Evolutionary conservation across 805 yeast genomes (phyloP).

Genomic region (Nakazawaea peltata): DNA sequence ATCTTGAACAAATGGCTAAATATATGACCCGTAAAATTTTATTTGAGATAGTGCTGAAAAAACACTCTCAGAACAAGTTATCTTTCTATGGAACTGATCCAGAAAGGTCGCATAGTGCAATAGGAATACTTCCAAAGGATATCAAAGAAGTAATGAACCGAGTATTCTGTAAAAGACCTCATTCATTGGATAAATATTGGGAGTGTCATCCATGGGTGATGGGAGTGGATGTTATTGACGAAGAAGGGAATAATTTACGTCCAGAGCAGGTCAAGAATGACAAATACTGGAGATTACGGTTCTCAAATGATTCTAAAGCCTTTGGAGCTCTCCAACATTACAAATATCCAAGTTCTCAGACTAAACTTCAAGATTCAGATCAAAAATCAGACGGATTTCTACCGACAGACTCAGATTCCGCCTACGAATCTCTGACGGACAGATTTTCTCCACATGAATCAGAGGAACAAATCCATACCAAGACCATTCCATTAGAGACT

Average conservation of each 20-base stretch:
- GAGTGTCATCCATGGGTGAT: background rate
- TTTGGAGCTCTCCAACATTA: too few relatives aligned
- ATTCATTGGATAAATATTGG: too few relatives aligned
- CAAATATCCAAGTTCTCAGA: background rate
- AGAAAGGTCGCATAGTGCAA: too few relatives aligned
- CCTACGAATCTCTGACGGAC: background rate
- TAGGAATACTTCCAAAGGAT: too few relatives aligned
- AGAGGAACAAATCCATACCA: background rate
- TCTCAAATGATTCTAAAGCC: too few relatives aligned
- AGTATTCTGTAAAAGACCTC: background rate
- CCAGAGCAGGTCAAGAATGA: too few relatives aligned
- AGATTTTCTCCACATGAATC: too few relatives aligned
- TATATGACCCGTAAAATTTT: background rate
- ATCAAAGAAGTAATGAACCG: too few relatives aligned
- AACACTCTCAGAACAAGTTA: too few relatives aligned
- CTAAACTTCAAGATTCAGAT: background rate
- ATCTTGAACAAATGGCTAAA: background rate
- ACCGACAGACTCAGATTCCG: background rate
- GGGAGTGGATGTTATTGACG: background rate
- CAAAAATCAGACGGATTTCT: background rate
- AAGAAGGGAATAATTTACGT: background rate
- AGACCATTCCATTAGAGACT: background rate
- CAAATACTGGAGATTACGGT: too few relatives aligned
- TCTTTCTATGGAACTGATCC: too few relatives aligned
- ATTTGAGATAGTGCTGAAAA: background rate